phyloP scores from a whole-genome alignment of 768 basidiomycete species.

The Cystobasidium ongulense region DNA sequence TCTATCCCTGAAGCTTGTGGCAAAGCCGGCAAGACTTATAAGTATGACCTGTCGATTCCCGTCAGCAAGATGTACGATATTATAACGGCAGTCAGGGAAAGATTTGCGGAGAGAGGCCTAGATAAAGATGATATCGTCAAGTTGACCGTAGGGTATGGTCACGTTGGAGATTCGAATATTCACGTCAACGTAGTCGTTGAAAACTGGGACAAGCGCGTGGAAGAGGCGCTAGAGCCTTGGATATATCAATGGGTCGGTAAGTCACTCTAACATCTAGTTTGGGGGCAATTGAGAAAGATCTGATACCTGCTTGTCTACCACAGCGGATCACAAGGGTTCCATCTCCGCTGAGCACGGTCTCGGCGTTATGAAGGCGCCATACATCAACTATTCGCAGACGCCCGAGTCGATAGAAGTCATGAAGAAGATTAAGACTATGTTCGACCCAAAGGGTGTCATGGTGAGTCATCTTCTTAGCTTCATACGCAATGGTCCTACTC shows the following conservation, averaged over 20 bases:
- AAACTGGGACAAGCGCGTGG: constrained; percentile 71
- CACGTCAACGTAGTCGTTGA: constrained; percentile 85
- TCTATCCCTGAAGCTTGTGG: constrained; percentile 82
- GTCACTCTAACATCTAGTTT: too few species aligned
- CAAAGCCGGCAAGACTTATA: constrained; percentile 91
- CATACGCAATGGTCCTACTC: neutral
- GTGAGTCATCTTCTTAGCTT: neutral
- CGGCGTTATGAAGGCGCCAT: constrained; percentile 87
- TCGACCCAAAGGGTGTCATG: constrained; percentile 84
- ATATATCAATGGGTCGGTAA: constrained; percentile 58
- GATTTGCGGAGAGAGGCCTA: constrained; percentile 51
- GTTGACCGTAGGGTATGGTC: constrained; percentile 85
- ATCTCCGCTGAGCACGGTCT: constrained; percentile 96
- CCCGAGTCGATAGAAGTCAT: constrained; percentile 73
- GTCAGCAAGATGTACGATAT: constrained; percentile 75
- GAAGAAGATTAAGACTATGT: constrained; percentile 76
- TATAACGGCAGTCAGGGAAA: constrained; percentile 69
- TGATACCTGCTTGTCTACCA: neutral
- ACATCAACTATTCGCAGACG: constrained; percentile 77
- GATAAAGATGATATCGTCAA: constrained; percentile 53
- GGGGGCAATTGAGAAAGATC: neutral
- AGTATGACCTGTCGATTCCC: constrained; percentile 78
- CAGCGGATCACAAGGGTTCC: constrained; percentile 61
- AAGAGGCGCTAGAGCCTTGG: constrained; percentile 83
- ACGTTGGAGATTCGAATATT: constrained; percentile 93